Evolutionary conservation across 2,329 filamentous ascomycete species (phyloP).

Genomic region (Arthrobotrys megalospora): DNA sequence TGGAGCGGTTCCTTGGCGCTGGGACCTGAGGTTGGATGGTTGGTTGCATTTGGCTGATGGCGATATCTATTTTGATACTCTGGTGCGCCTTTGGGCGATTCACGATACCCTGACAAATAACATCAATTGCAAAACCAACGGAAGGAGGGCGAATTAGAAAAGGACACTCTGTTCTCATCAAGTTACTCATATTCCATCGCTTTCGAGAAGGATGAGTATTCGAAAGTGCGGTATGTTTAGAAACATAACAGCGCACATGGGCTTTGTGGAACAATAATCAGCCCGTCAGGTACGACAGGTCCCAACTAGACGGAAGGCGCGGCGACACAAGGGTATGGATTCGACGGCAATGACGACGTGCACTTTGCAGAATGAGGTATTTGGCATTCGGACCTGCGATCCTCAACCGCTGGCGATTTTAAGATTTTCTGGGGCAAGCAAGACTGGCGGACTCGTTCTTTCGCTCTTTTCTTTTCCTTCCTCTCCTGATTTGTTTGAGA

Average conservation of each 20-base stretch:
- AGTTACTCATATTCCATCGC: slow-evolving; percentile 8
- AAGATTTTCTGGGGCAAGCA: neutral
- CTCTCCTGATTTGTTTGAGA: slow-evolving; percentile 36
- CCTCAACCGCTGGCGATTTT: slow-evolving; percentile 29
- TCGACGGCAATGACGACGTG: slow-evolving; percentile 38
- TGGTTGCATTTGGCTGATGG: slow-evolving; percentile 17
- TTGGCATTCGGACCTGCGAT: slow-evolving; percentile 61
- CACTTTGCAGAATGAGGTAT: slow-evolving; percentile 51
- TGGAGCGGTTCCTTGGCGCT: slow-evolving; percentile 25
- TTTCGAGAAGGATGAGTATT: slow-evolving; percentile 33
- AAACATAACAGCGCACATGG: slow-evolving; percentile 26
- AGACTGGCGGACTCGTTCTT: slow-evolving; percentile 6
- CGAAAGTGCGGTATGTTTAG: slow-evolving; percentile 15
- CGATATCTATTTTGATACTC: slow-evolving; percentile 31
- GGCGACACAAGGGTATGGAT: slow-evolving; percentile 33
- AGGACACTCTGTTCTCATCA: slow-evolving; percentile 24
- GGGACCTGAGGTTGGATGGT: slow-evolving; percentile 20
- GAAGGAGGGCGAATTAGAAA: neutral
- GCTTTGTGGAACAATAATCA: slow-evolving; percentile 32
- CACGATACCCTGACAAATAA: slow-evolving; percentile 31
- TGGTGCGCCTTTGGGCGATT: slow-evolving; percentile 30
- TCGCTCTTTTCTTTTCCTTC: slow-evolving; percentile 39
- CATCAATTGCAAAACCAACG: slow-evolving; percentile 10
- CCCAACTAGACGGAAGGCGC: slow-evolving; percentile 29
- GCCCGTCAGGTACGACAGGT: slow-evolving; percentile 31